phyloP scores from a whole-genome alignment of 2,329 filamentous ascomycete species.

The Pseudopyrenochaeta lycopersici region DNA sequence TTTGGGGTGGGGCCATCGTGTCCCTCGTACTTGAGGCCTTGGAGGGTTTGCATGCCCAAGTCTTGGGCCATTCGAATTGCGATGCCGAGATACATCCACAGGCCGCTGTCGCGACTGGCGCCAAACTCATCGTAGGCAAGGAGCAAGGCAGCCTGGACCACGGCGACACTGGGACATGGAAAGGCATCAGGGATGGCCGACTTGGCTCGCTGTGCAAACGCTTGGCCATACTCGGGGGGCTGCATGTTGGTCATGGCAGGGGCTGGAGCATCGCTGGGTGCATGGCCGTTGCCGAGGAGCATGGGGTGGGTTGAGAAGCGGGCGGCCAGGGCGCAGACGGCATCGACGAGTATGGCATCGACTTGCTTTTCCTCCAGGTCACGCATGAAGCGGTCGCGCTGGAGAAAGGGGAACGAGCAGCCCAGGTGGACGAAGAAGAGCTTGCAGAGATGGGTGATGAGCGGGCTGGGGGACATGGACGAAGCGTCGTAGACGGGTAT shows the following conservation, averaged over 20 bases:
- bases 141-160: slow-evolving; percentile 82
- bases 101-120: slow-evolving; percentile 83
- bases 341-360: slow-evolving; percentile 85
- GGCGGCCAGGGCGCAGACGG: slow-evolving; percentile 82
- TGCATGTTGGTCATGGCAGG: slow-evolving; percentile 36
- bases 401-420: slow-evolving; percentile 86
- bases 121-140: slow-evolving; percentile 92
- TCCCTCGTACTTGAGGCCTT: slow-evolving; percentile 72
- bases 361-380: slow-evolving; percentile 82
- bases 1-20: slow-evolving; percentile 65
- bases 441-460: slow-evolving; percentile 80
- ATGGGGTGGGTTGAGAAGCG: slow-evolving; percentile 74
- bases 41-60: slow-evolving; percentile 81
- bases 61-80: slow-evolving; percentile 85
- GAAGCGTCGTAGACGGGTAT: slow-evolving; percentile 81
- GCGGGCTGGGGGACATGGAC: slow-evolving; percentile 72
- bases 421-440: slow-evolving; percentile 84
- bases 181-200: slow-evolving; percentile 84
- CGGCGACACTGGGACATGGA: slow-evolving; percentile 81
- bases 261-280: slow-evolving; percentile 46
- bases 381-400: slow-evolving; percentile 74
- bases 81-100: slow-evolving; percentile 94
- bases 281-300: slow-evolving; percentile 61
- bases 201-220: slow-evolving; percentile 84
- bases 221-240: slow-evolving; percentile 74